Base-by-base conservation (phyloP, 2,329 filamentous ascomycete species). In the Clarireedia monteithiana region DNA sequence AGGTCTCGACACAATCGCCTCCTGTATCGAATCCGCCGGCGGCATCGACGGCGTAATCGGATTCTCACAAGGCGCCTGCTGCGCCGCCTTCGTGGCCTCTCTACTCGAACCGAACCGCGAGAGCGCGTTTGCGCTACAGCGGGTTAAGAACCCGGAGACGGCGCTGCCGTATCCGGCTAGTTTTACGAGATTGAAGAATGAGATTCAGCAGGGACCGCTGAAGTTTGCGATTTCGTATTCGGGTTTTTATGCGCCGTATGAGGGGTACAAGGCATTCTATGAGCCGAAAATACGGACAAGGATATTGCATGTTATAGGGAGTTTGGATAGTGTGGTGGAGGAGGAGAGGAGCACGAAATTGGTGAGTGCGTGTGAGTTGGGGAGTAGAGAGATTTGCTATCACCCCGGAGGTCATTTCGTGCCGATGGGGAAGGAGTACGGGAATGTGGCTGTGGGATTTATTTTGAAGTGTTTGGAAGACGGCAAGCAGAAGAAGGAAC, bases 331-430 rank as follows among this genome's bases (percentile, higher is more conserved):
- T 2, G 89, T 96, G 0, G 91, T 97, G 0, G 88, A 91, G 34
- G 91, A 96, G 74, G 71, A 72, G 53, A 76, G 89, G 66, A 89
- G 83, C 69, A 75, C 80, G 64, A 79, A 75, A 23, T 72, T 96
- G 57, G 77, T 88, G 2, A 83, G 90, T 24, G 75, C 71, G 27
- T 34, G 50, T 26, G 77, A 76, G 0, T 47, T 76, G 67, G 56
- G 34, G 30, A 61, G 34, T 14, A 59, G 55, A 34, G 75, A 82
- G 61, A 67, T 82, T 64, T 80, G 86, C 64, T 90, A 95, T 44
- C 68, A 70, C 71, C 91, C 92, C 1, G 92, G 92, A 6, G 91
- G 91, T 0, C 92, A 97, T 70, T 91, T 95, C 67, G 81, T 96
- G 66, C 92, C 92, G 0, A 84, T 90, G 58, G 83, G 85, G 63